Conservation (phyloP, 345 rosid species). For the Linum tenue region DNA sequence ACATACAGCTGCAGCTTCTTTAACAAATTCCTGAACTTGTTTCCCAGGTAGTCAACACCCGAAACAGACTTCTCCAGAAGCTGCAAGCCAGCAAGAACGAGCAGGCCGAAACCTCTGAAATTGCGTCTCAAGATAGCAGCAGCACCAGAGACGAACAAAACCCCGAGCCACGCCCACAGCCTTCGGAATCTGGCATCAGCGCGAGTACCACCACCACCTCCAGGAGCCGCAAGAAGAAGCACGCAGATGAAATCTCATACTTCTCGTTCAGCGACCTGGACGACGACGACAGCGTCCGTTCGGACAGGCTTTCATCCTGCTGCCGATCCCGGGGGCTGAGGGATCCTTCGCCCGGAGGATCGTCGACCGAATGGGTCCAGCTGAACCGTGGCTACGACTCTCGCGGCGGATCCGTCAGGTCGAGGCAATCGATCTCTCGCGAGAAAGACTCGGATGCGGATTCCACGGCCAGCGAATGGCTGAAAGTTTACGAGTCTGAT, state of each 20-base stretch:
- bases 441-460: slow-evolving; percentile 61
- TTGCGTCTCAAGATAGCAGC: slow-evolving; percentile 17
- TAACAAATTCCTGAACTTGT: background rate
- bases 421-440: slow-evolving; percentile 29
- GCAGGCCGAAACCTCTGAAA: slow-evolving; percentile 14
- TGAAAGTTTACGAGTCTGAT: slow-evolving; percentile 49
- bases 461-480: slow-evolving; percentile 47
- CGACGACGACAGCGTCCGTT: slow-evolving; percentile 28
- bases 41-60: slow-evolving; percentile 46
- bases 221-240: slow-evolving; percentile 15
- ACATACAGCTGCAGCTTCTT: background rate
- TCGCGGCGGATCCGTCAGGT: slow-evolving; percentile 19
- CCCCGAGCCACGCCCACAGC: slow-evolving; percentile 35
- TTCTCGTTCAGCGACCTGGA: slow-evolving; percentile 62
- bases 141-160: slow-evolving; percentile 20
- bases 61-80: slow-evolving; percentile 48
- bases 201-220: slow-evolving; percentile 5
- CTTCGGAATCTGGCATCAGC: slow-evolving; percentile 18
- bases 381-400: slow-evolving; percentile 30
- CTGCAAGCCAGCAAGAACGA: slow-evolving; percentile 30
- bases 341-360: slow-evolving; percentile 35
- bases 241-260: slow-evolving; percentile 29
- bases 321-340: slow-evolving; percentile 13
- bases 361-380: slow-evolving; percentile 63
- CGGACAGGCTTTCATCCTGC: slow-evolving; percentile 19